Conservation (phyloP, 1,139 yeast species). For the Candida sp. region DNA sequence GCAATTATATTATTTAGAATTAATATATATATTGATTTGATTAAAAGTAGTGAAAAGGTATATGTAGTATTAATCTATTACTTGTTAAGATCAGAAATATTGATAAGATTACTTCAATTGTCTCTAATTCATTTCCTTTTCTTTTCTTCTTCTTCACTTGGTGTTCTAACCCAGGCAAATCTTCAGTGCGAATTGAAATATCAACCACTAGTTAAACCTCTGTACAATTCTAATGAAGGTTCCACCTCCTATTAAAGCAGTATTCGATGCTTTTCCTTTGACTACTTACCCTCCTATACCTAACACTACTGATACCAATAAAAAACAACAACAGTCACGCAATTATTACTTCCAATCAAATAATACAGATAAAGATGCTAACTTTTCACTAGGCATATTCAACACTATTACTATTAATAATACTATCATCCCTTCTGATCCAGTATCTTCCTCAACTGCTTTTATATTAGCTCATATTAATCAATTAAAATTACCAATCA, state of each 20-base stretch:
- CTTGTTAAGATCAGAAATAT: too few relatives aligned
- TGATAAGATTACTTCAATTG: too few relatives aligned
- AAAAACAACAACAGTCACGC: conserved; percentile 9
- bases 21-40: too few relatives aligned
- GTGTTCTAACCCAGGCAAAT: too few relatives aligned
- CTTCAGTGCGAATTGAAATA: not conserved
- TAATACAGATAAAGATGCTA: conserved; percentile 4
- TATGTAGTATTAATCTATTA: too few relatives aligned
- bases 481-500: conserved; percentile 25
- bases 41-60: too few relatives aligned
- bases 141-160: too few relatives aligned
- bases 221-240: conserved; percentile 15
- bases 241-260: conserved; percentile 37
- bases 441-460: conserved; percentile 35
- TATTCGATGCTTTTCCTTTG: conserved; percentile 53
- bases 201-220: not conserved
- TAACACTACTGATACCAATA: conserved; percentile 14
- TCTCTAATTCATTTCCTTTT: too few relatives aligned
- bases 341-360: conserved; percentile 13
- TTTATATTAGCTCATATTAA: conserved; percentile 34
- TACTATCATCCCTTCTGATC: conserved; percentile 37
- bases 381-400: conserved; percentile 41
- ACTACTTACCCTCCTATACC: conserved; percentile 27
- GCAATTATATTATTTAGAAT: too few relatives aligned
- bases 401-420: conserved; percentile 22